Evolutionary conservation across 129 eudicot genomes (phyloP).

Genomic region (Flaveria trinervia): DNA sequence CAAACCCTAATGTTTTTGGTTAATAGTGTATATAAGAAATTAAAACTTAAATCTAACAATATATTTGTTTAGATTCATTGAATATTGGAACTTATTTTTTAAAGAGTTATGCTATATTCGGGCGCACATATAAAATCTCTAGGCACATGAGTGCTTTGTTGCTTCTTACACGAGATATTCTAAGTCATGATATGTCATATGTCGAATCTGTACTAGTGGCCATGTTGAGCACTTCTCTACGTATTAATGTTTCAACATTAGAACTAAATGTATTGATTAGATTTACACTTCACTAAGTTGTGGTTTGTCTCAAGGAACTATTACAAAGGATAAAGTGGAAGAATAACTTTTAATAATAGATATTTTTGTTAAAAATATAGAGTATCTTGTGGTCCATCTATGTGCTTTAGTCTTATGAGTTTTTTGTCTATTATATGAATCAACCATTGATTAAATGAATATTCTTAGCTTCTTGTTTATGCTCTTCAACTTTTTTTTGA

Average conservation of each 20-base stretch:
- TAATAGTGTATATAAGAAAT: not conserved
- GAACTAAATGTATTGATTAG: not conserved
- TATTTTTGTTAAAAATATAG: conserved; percentile 7
- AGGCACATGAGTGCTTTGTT: not conserved
- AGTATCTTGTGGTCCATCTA: conserved; percentile 21
- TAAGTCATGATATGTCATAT: not conserved
- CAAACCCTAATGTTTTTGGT: too few species aligned
- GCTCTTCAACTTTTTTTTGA: not conserved
- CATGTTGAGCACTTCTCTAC: not conserved
- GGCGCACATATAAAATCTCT: too few species aligned
- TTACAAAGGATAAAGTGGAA: conserved; percentile 2
- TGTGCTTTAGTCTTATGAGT: not conserved
- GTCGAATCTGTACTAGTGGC: conserved; percentile 13
- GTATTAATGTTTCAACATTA: not conserved
- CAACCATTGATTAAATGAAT: conserved; percentile 5
- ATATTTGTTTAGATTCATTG: too few species aligned
- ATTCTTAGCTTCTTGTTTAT: conserved; percentile 28
- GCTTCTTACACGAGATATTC: conserved; percentile 6
- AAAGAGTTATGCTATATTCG: too few species aligned
- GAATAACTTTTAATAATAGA: not conserved
- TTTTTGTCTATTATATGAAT: conserved; percentile 8
- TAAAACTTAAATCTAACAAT: not conserved
- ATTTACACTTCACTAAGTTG: not conserved
- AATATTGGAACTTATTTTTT: too few species aligned
- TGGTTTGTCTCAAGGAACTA: not conserved